phyloP scores from a whole-genome alignment of 2,329 filamentous ascomycete species.

The Clarireedia paspali region DNA sequence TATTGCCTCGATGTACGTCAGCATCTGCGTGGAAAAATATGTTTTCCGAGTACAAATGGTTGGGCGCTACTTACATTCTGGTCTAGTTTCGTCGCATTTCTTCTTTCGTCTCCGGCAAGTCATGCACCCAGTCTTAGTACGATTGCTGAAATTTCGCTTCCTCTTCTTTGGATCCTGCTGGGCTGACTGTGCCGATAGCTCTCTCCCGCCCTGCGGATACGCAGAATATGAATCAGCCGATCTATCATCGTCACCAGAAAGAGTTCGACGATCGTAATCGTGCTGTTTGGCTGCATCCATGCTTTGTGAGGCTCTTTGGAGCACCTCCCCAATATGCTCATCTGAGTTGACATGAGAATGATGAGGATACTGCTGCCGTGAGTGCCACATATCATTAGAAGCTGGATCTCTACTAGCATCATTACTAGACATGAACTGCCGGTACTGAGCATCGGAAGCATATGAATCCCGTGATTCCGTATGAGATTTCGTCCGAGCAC shows the following conservation, averaged over 20 bases:
- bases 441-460: constrained; percentile 20
- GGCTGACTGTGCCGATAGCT: constrained; percentile 41
- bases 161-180: constrained; percentile 60
- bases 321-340: constrained; percentile 42
- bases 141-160: constrained; percentile 82
- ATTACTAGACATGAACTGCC: constrained; percentile 17
- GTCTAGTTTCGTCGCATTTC: constrained; percentile 94
- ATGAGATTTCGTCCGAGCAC: constrained; percentile 35
- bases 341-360: constrained; percentile 40
- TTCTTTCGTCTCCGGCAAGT: constrained; percentile 91
- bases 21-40: constrained; percentile 5
- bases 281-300: constrained; percentile 32
- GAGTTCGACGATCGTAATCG: constrained; percentile 29
- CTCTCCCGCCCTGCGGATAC: constrained; percentile 27
- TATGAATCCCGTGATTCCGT: constrained; percentile 30
- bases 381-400: constrained; percentile 23
- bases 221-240: constrained; percentile 30
- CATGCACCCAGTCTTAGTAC: constrained; percentile 91
- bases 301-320: constrained; percentile 40
- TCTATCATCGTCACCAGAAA: constrained; percentile 32
- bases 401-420: constrained; percentile 19
- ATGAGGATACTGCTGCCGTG: constrained; percentile 30
- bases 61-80: constrained; percentile 66
- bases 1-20: constrained; percentile 53
- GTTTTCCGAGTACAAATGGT: neutral